These are phyloP conservation scores for Candida xiaguanensis DNA, from an alignment of 805 yeast genomes.

Conservation along the genomic window DNA sequence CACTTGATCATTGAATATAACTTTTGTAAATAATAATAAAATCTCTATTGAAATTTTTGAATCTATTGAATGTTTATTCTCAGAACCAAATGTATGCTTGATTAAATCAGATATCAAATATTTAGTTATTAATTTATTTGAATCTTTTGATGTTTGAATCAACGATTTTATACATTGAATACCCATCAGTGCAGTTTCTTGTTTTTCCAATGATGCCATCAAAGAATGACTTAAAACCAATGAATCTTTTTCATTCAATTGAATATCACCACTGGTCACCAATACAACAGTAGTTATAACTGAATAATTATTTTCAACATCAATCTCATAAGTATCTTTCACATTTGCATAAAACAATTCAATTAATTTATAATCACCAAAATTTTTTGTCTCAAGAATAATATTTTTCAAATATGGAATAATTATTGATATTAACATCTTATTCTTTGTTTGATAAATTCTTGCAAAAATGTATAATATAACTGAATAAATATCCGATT, in stretches of 20 bases:
- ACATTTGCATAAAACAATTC: slow-evolving; percentile 24
- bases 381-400: slow-evolving; percentile 20
- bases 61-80: slow-evolving; percentile 17
- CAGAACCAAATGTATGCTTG: slow-evolving; percentile 16
- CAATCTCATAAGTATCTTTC: slow-evolving; percentile 17
- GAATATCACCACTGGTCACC: slow-evolving; percentile 32
- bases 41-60: slow-evolving; percentile 43
- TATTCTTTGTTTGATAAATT: slow-evolving; percentile 44
- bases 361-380: slow-evolving; percentile 18
- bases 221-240: slow-evolving; percentile 19
- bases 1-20: slow-evolving; percentile 21
- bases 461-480: slow-evolving; percentile 58
- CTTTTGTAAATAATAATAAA: slow-evolving; percentile 42
- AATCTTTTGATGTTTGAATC: slow-evolving; percentile 29
- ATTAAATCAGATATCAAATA: slow-evolving; percentile 46
- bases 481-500: slow-evolving; percentile 69
- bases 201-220: slow-evolving; percentile 18
- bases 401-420: slow-evolving; percentile 40
- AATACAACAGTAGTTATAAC: slow-evolving; percentile 33
- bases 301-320: slow-evolving; percentile 18
- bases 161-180: slow-evolving; percentile 61
- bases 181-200: slow-evolving; percentile 25
- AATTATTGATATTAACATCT: slow-evolving; percentile 44
- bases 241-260: slow-evolving; percentile 22
- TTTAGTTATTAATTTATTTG: slow-evolving; percentile 34